A percentile compares a stretch with the other conserved stretches of the same genome.
phyloP scores from a whole-genome alignment of 2,329 filamentous ascomycete species.

The Penicillium palitans region DNA sequence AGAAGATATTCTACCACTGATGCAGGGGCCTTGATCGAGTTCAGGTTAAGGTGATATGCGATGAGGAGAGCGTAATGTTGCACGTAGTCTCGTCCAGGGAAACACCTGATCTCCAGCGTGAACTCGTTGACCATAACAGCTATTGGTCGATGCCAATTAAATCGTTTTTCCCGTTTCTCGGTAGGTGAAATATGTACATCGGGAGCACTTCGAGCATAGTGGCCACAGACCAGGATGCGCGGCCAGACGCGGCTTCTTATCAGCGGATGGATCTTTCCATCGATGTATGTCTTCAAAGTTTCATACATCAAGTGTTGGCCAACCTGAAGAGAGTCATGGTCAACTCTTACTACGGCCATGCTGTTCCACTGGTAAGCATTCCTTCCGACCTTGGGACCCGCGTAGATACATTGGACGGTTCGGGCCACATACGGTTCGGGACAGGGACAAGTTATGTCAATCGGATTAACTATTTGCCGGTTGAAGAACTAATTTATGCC shows the following conservation, averaged over 20 bases:
- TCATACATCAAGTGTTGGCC: not conserved
- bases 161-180: not conserved
- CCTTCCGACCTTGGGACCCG: not conserved
- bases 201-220: not conserved
- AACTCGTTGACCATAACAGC: not conserved
- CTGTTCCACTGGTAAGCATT: not conserved
- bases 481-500: too few species aligned
- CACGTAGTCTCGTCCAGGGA: not conserved
- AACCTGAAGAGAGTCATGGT: not conserved
- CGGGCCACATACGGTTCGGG: too few species aligned
- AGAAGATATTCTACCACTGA: too few species aligned
- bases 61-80: not conserved
- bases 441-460: too few species aligned
- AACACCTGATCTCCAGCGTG: not conserved
- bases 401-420: not conserved
- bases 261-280: not conserved
- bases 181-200: not conserved
- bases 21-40: too few species aligned
- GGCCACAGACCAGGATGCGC: not conserved
- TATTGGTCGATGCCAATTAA: not conserved
- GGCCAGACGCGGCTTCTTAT: not conserved
- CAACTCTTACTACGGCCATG: not conserved
- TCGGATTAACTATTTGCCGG: too few species aligned
- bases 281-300: not conserved
- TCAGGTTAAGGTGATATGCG: too few species aligned